Base-by-base conservation (phyloP, 345 rosid genomes). In the Salix suchowensis region DNA sequence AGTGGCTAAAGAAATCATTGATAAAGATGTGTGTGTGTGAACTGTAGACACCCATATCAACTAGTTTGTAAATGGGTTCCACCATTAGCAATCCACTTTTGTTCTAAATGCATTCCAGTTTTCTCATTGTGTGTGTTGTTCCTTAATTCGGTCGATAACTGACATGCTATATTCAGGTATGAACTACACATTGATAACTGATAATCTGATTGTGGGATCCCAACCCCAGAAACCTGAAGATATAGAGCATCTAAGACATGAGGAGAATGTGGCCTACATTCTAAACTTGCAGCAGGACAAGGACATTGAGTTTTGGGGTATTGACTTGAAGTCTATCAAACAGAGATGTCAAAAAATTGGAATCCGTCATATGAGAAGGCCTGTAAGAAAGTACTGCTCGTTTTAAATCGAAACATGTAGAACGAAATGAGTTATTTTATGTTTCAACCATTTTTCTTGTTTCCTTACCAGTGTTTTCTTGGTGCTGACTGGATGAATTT, bases 201-300 rank as follows among this genome's bases (percentile, higher is more conserved):
- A 91, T 46, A 78, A 86, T 81, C 81, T 92, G 86, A 92, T 91
- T 2, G 98, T 92, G 83, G 98, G 97, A 16, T 94, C 95, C 3
- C 97, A 92, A 86, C 97, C 97, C 21, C 97, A 91, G 85, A 92
- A 88, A 62, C 92, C 93, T 0, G 91, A 89, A 83, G 98, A 94
- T 67, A 86, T 94, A 66, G 92, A 87, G 76, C 95, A 91, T 82
- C 82, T 91, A 79, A 94, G 87, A 77, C 70, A 84, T 24, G 85
- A 89, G 77, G 91, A 94, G 87, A 85, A 88, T 46, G 95, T 94
- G 80, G 97, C 97, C 67, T 94, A 89, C 87, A 86, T 94, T 82
- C 87, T 94, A 67, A 94, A 90, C 82, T 82, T 94, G 89, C 98
- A 94, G 87, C 96, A 92, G 76, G 97, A 91, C 81, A 84, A 83